phyloP scores from a whole-genome alignment of 2,329 filamentous ascomycete genomes.

The Sporothrix schenckii region DNA sequence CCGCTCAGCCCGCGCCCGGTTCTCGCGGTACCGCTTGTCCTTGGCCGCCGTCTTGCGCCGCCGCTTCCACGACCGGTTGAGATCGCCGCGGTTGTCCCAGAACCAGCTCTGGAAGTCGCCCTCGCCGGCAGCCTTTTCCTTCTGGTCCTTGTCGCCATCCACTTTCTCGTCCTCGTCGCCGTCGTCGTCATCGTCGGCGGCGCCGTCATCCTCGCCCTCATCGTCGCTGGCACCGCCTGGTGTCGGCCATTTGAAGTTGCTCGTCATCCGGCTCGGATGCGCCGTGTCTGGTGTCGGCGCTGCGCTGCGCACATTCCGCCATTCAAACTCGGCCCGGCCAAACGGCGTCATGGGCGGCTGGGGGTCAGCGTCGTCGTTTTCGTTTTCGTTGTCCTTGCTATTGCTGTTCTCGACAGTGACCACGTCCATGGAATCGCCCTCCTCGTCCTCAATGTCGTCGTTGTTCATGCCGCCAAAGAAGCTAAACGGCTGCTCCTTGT shows the following conservation, averaged over 20 bases:
- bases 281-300: constrained; percentile 95
- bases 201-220: constrained; percentile 45
- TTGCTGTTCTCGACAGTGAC: constrained; percentile 49
- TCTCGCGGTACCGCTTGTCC: constrained; percentile 68
- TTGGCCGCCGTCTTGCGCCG: constrained; percentile 65
- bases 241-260: constrained; percentile 59
- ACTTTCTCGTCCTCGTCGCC: constrained; percentile 33
- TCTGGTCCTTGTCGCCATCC: constrained; percentile 32
- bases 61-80: constrained; percentile 68
- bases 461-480: constrained; percentile 71
- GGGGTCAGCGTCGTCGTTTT: constrained; percentile 39
- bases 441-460: constrained; percentile 48
- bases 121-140: constrained; percentile 37
- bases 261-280: constrained; percentile 60
- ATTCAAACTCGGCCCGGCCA: constrained; percentile 75
- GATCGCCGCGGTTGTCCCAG: constrained; percentile 66
- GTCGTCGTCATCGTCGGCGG: constrained; percentile 42
- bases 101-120: constrained; percentile 69
- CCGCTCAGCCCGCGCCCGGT: constrained; percentile 52
- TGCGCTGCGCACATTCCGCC: constrained; percentile 76
- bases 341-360: constrained; percentile 76
- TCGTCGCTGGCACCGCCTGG: constrained; percentile 52
- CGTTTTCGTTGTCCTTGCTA: constrained; percentile 26
- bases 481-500: constrained; percentile 58
- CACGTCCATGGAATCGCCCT: constrained; percentile 38